Evolutionary conservation across 306 rosid species (phyloP), one percentile per base, ranked within the genome.

Genomic region (Lathyrus aphaca): DNA sequence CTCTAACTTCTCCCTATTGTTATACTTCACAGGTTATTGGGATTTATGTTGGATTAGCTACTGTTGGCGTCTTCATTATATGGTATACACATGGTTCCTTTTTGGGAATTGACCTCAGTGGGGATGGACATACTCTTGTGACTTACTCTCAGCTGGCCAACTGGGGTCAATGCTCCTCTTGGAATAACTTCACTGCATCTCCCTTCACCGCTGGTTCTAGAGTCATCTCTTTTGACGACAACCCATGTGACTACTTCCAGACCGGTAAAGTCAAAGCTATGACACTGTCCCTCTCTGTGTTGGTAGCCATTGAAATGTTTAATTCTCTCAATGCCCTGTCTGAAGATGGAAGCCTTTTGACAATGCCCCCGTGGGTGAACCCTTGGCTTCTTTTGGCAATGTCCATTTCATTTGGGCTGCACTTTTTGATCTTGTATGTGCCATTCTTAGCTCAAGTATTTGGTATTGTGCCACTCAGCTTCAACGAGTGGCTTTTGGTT

Each of bases 321-420:
- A 93, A 90, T 75, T 90, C 98, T 58, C 94, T 93, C 30, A 93
- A 93, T 43, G 96, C 96, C 32, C 82, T 93, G 12, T 93, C 98
- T 0, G 98, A 85, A 72, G 86, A 93, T 62, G 91, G 97, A 50
- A 93, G 98, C 80, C 91, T 93, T 57, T 40, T 93, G 76, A 71
- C 90, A 14, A 93, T 93, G 98, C 98, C 97, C 29, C 98, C 97
- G 3, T 93, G 98, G 98, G 91, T 90, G 42, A 93, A 93, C 76
- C 97, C 98, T 2, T 93, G 90, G 90, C 98, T 93, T 69, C 97
- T 93, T 70, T 49, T 93, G 68, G 97, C 98, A 56, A 93, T 93
- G 97, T 88, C 96, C 3, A 68, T 93, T 57, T 93, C 98, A 43
- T 93, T 93, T 58, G 91, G 86, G 58, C 35, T 90, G 83, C 98